Conservation (phyloP, 768 basidiomycete genomes). For the Steccherinum ochraceum region DNA sequence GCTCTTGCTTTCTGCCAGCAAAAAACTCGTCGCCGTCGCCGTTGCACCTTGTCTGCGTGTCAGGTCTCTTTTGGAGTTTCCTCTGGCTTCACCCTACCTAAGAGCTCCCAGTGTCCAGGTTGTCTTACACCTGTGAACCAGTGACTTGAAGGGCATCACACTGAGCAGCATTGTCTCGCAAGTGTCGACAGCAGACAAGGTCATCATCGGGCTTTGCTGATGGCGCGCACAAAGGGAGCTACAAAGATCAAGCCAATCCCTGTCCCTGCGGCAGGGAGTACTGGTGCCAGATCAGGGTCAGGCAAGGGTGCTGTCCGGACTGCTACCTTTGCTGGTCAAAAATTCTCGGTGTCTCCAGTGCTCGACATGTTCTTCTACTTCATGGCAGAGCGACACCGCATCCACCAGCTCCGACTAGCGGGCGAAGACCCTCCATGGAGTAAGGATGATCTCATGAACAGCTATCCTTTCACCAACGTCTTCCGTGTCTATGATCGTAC, state of each 20-base stretch:
- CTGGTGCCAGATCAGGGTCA: not conserved
- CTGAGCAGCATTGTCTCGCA: no score
- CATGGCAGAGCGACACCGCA: slow-evolving; percentile 25
- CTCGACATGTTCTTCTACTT: slow-evolving; percentile 26
- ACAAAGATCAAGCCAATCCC: not conserved
- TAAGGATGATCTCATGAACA: slow-evolving; percentile 47
- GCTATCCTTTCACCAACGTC: slow-evolving; percentile 64
- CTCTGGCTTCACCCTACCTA: no score
- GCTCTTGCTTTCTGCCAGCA: no score
- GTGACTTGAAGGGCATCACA: no score
- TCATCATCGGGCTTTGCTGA: no score
- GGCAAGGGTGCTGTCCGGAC: slow-evolving; percentile 5
- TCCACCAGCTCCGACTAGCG: slow-evolving; percentile 22
- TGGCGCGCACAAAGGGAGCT: not conserved
- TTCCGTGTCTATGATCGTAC: slow-evolving; percentile 69
- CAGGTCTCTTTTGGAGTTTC: no score
- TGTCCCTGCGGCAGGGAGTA: not conserved
- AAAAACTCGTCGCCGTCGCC: no score
- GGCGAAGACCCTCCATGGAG: slow-evolving; percentile 47
- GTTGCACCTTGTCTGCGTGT: no score
- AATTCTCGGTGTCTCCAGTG: slow-evolving; percentile 18
- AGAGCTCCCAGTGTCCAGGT: no score
- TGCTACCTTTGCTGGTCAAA: slow-evolving; percentile 18
- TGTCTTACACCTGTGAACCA: no score
- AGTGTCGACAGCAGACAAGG: no score